A percentile compares a stretch with the other conserved stretches of the same genome.
These are phyloP conservation scores for Cercospora canescens DNA, from an alignment of 2,329 filamentous ascomycete species.

Conservation along the genomic window DNA sequence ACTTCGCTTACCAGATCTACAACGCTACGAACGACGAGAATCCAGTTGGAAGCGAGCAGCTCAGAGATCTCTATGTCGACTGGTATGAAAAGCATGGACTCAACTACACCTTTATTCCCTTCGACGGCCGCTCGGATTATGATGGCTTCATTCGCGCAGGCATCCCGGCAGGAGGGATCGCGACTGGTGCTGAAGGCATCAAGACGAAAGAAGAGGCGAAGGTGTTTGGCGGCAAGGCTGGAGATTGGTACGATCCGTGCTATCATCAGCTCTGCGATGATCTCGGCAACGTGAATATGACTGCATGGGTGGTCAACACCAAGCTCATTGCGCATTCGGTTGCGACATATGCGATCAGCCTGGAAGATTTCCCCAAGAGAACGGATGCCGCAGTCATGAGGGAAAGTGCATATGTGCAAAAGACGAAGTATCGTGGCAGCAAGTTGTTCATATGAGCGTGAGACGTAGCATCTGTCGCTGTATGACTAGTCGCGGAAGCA, in stretches of 20 bases:
- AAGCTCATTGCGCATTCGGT: conserved; percentile 69
- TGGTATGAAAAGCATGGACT: conserved; percentile 23
- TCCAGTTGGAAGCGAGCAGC: conserved; percentile 21
- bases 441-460: conserved; percentile 21
- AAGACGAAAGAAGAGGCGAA: conserved; percentile 68
- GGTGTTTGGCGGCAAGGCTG: conserved; percentile 69
- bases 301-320: conserved; percentile 57
- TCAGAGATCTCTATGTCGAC: conserved; percentile 23
- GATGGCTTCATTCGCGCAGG: conserved; percentile 26
- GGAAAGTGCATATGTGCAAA: conserved; percentile 14
- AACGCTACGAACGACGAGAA: conserved; percentile 42
- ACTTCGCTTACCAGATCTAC: conserved; percentile 58
- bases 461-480: background rate
- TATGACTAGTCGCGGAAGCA: too few relatives aligned
- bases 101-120: conserved; percentile 27
- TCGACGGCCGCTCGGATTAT: conserved; percentile 27
- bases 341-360: conserved; percentile 67
- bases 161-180: conserved; percentile 26
- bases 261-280: conserved; percentile 42
- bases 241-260: conserved; percentile 41
- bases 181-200: conserved; percentile 58
- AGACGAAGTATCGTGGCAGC: conserved; percentile 24
- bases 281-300: conserved; percentile 50
- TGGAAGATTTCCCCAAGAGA: conserved; percentile 56
- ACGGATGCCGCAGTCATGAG: conserved; percentile 4